Evolutionary conservation across 1,284 basidiomycete species (phyloP).

Genomic region (Apiotrichum siamense): DNA sequence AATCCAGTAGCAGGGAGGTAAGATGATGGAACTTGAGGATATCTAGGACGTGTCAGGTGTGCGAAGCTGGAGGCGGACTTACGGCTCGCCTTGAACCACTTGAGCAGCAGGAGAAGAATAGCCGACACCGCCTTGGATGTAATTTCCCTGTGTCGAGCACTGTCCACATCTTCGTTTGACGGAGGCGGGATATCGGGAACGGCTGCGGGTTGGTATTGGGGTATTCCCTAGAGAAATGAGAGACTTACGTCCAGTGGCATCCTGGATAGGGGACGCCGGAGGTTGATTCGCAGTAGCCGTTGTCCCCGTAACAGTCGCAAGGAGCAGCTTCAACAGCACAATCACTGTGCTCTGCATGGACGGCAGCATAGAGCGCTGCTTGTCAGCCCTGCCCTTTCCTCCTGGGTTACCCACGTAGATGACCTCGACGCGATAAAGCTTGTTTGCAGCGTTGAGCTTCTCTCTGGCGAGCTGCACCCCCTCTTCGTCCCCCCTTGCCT

Average conservation of each 20-base stretch:
- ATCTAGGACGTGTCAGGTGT: constrained; percentile 56
- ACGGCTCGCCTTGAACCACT: constrained; percentile 99
- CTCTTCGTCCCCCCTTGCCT: constrained; percentile 47
- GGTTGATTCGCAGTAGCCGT: constrained; percentile 23
- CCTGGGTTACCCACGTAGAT: constrained; percentile 65
- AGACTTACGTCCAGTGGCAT: constrained; percentile 52
- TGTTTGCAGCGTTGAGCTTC: constrained; percentile 68
- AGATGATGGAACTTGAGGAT: constrained; percentile 98
- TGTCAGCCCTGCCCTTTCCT: not conserved
- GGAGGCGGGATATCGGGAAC: constrained; percentile 57
- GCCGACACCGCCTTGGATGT: constrained; percentile 96
- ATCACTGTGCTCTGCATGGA: constrained; percentile 79
- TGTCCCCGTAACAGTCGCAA: constrained; percentile 80
- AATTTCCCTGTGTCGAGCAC: constrained; percentile 92
- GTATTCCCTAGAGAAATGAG: not conserved
- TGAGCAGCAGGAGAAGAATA: constrained; percentile 79
- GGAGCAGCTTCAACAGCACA: constrained; percentile 76
- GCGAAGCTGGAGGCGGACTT: constrained; percentile 40
- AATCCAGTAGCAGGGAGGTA: constrained; percentile 88
- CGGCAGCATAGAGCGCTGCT: constrained; percentile 62
- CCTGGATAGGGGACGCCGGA: not conserved
- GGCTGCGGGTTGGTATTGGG: constrained; percentile 27
- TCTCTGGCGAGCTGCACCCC: constrained; percentile 64
- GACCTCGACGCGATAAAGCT: constrained; percentile 77
- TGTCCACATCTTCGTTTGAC: constrained; percentile 90